phyloP scores from a whole-genome alignment of 1,284 basidiomycete species.

The Trichosporon coremiiforme region DNA sequence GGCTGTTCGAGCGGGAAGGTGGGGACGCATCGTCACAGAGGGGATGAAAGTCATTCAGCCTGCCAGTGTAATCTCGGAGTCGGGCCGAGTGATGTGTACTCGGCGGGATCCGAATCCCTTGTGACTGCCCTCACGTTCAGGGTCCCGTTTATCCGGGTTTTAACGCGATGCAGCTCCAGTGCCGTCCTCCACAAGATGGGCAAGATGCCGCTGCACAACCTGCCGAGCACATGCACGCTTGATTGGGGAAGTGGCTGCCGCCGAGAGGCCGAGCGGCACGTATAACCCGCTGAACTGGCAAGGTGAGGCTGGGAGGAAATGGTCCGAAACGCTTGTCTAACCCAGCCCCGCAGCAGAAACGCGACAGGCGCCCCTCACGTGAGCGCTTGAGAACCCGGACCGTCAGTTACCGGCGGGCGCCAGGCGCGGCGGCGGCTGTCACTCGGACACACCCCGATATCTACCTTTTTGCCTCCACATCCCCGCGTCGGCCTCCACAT shows the following conservation, averaged over 20 bases:
- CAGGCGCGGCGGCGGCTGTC: background rate
- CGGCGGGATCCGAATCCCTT: conserved; percentile 17
- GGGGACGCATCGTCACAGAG: conserved; percentile 4
- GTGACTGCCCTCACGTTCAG: conserved; percentile 2
- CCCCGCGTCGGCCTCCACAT: conserved; percentile 9
- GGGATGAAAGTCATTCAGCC: background rate
- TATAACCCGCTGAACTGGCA: background rate
- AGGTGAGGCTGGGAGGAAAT: background rate
- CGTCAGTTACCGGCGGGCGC: background rate
- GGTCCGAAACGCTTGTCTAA: background rate
- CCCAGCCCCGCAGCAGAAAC: background rate
- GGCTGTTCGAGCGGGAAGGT: background rate
- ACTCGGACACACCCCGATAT: conserved; percentile 1
- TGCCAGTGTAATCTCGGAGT: conserved; percentile 9
- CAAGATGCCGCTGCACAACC: background rate
- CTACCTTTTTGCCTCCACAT: background rate
- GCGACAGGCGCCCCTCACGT: background rate
- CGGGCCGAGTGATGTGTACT: conserved; percentile 3
- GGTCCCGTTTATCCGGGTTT: conserved; percentile 4
- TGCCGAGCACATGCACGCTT: background rate
- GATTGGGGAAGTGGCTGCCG: background rate
- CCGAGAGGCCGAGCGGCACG: background rate
- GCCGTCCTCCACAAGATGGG: background rate
- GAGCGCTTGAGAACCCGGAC: background rate
- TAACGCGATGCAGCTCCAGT: background rate